Conservation (phyloP, 164 flowering plant genomes). For the Kingdonia uniflora region DNA sequence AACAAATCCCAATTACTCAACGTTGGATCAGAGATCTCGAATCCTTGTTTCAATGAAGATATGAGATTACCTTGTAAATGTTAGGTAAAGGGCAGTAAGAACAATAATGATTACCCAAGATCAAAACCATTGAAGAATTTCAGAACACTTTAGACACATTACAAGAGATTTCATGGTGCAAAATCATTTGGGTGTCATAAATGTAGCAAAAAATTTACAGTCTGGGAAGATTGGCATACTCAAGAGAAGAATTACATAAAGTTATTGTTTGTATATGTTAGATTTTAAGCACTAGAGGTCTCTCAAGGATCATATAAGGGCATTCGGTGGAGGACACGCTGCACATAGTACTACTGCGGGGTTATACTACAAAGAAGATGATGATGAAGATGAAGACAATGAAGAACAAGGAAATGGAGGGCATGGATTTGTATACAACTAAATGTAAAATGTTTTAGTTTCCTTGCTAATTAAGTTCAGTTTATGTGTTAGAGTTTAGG, state of each 20-base stretch:
- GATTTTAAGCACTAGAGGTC: slow-evolving; percentile 19
- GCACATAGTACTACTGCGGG: slow-evolving; percentile 8
- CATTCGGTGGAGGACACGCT: slow-evolving; percentile 10
- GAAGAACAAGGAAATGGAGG: no score
- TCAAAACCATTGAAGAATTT: slow-evolving; percentile 14
- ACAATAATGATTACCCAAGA: slow-evolving; percentile 19
- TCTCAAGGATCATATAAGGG: slow-evolving; percentile 13
- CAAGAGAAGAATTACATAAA: slow-evolving; percentile 17
- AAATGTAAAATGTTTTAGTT: no score
- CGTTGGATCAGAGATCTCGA: slow-evolving; percentile 26
- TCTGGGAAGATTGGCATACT: slow-evolving; percentile 13
- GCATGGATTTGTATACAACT: no score
- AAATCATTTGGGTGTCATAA: slow-evolving; percentile 13
- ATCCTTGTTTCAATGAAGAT: slow-evolving; percentile 46
- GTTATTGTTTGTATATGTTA: slow-evolving; percentile 14
- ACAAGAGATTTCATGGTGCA: slow-evolving; percentile 14
- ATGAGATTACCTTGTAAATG: slow-evolving; percentile 32
- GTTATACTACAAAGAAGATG: no score
- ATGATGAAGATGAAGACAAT: no score
- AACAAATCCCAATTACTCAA: slow-evolving; percentile 45
- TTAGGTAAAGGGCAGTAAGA: slow-evolving; percentile 23
- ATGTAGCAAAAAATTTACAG: slow-evolving; percentile 13
- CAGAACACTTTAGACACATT: slow-evolving; percentile 16
- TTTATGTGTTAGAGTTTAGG: no score
- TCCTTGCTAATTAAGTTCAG: no score